A percentile compares a stretch with the other conserved stretches of the same genome.
Evolutionary conservation across 1,284 basidiomycete genomes (phyloP).

Genomic region (Vanrija humicola): DNA sequence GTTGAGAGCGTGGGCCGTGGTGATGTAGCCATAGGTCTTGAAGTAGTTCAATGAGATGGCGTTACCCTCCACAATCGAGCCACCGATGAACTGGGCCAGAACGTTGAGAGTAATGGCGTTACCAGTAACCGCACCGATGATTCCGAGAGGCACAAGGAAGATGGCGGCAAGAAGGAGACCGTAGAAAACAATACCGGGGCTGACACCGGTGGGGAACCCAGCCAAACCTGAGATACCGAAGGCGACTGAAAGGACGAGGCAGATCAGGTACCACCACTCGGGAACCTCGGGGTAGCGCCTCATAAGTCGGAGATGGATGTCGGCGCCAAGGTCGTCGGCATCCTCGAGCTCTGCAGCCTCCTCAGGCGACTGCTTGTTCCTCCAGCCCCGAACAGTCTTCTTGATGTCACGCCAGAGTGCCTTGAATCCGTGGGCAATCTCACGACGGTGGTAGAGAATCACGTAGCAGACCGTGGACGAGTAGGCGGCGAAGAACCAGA

Average conservation of each 20-base stretch:
- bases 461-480: slow-evolving; percentile 31
- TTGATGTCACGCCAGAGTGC: neutral
- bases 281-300: slow-evolving; percentile 74
- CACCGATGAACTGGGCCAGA: slow-evolving; percentile 59
- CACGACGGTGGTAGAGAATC: slow-evolving; percentile 71
- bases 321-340: slow-evolving; percentile 54
- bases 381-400: neutral
- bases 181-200: slow-evolving; percentile 56
- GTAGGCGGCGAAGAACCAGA: slow-evolving; percentile 31
- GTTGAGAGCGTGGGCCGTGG: slow-evolving; percentile 52
- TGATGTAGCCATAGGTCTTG: slow-evolving; percentile 55
- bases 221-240: slow-evolving; percentile 38
- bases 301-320: slow-evolving; percentile 83
- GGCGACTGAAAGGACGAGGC: slow-evolving; percentile 61
- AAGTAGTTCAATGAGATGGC: slow-evolving; percentile 64
- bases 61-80: slow-evolving; percentile 55
- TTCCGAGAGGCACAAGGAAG: slow-evolving; percentile 56
- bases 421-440: slow-evolving; percentile 54
- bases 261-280: slow-evolving; percentile 64
- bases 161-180: slow-evolving; percentile 51
- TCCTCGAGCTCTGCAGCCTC: slow-evolving; percentile 52
- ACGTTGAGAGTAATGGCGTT: slow-evolving; percentile 54
- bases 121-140: slow-evolving; percentile 58
- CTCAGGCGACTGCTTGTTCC: slow-evolving; percentile 33
- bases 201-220: slow-evolving; percentile 61